These are phyloP conservation scores for Yamadazyma aaseri DNA, from an alignment of 1,139 yeast genomes.

Conservation along the genomic window DNA sequence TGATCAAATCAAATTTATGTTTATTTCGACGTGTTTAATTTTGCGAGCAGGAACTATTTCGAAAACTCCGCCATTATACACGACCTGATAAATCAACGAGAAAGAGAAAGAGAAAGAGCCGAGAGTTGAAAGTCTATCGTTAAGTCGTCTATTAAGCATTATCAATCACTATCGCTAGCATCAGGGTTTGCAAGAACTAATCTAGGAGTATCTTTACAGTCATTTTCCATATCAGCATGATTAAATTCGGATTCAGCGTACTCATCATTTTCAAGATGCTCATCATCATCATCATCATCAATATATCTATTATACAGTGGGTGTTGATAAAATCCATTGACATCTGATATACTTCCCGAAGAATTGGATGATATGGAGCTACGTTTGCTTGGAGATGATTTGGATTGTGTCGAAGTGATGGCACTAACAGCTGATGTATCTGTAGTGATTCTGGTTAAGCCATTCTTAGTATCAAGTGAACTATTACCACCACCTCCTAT, in stretches of 20 bases:
- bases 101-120: no score
- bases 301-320: constrained; percentile 31
- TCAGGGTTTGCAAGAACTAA: constrained; percentile 77
- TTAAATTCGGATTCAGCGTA: constrained; percentile 10
- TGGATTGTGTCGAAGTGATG: constrained; percentile 6
- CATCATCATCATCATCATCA: constrained; percentile 11
- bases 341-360: constrained; percentile 19
- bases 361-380: constrained; percentile 18
- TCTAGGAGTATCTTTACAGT: constrained; percentile 41
- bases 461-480: constrained; percentile 17
- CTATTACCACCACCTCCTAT: constrained; percentile 7
- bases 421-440: constrained; percentile 19
- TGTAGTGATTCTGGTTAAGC: constrained; percentile 33
- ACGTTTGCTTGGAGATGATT: constrained; percentile 5
- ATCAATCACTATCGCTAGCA: constrained; percentile 18
- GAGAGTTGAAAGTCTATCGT: not conserved
- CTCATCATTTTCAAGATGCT: constrained; percentile 15
- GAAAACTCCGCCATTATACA: no score
- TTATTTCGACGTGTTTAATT: constrained; percentile 18
- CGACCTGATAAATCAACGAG: no score
- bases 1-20: constrained; percentile 4
- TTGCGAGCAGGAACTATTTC: no score
- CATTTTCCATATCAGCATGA: constrained; percentile 18
- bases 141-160: constrained; percentile 1
- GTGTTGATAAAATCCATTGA: constrained; percentile 44